Percentiles rank a stretch among this genome's conserved stretches.
phyloP scores from a whole-genome alignment of 176 grass and related monocot genomes.

The Carex kokanica region DNA sequence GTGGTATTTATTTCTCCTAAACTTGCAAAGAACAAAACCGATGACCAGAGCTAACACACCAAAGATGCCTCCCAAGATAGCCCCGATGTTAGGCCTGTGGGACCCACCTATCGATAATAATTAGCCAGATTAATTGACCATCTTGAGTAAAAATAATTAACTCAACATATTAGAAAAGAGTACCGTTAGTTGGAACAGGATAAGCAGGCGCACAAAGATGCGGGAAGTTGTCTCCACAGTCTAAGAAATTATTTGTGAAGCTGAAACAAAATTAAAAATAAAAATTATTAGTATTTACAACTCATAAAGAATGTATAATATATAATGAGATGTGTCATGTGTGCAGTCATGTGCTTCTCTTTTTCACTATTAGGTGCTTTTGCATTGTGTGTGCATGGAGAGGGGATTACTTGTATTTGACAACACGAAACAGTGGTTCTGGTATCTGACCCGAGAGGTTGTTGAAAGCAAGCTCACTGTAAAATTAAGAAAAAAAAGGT shows the following conservation, averaged over 20 bases:
- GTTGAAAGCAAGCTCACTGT: constrained; percentile 46
- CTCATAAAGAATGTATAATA: neutral
- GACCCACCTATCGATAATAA: too few species aligned
- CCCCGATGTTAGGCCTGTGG: too few species aligned
- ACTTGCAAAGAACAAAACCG: too few species aligned
- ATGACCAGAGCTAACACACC: too few species aligned
- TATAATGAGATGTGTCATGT: neutral
- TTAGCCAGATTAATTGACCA: neutral
- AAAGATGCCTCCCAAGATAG: too few species aligned
- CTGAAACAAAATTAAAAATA: constrained; percentile 34
- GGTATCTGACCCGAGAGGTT: constrained; percentile 42
- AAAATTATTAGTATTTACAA: neutral
- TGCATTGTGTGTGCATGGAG: too few species aligned
- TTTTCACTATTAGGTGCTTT: too few species aligned
- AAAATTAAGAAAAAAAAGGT: constrained; percentile 12
- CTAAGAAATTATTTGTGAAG: constrained; percentile 41
- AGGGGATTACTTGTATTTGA: constrained; percentile 40
- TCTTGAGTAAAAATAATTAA: neutral
- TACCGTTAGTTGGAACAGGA: constrained; percentile 19
- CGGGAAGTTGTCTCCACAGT: constrained; percentile 30
- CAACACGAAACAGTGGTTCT: constrained; percentile 38
- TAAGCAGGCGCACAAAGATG: constrained; percentile 9
- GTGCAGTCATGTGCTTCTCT: neutral
- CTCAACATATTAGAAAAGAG: neutral
- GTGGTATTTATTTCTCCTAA: too few species aligned